Conservation (phyloP, 371 early-diverging fungal genomes). For the Funneliformis caledonium region DNA sequence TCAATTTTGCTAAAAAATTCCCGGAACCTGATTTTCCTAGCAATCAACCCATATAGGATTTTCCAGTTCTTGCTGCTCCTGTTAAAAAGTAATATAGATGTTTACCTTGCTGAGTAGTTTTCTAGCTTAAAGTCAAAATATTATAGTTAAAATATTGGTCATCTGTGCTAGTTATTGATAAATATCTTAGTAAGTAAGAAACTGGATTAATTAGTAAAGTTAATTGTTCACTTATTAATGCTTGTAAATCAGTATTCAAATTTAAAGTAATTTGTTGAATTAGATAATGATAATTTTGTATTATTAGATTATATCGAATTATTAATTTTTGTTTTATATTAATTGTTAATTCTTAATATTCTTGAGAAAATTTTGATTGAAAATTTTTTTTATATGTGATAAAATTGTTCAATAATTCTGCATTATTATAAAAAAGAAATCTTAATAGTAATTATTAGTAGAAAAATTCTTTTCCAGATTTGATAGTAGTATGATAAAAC, state of each 20-base stretch:
- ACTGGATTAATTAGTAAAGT: neutral
- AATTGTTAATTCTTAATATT: neutral
- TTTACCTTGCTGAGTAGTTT: neutral
- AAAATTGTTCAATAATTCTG: neutral
- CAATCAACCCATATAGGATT: too few species aligned
- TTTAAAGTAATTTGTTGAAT: neutral
- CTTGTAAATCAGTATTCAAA: neutral
- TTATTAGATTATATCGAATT: neutral
- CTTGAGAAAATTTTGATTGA: neutral
- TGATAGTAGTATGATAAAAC: neutral
- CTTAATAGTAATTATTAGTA: neutral
- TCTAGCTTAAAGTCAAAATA: neutral
- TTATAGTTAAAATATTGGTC: neutral
- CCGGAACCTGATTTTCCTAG: too few species aligned
- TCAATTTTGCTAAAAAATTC: too few species aligned
- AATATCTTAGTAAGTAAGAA: neutral
- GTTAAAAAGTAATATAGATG: slow-evolving; percentile 14
- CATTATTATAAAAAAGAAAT: neutral
- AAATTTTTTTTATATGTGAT: neutral
- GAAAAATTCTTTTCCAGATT: neutral
- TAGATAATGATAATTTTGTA: neutral
- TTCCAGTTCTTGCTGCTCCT: slow-evolving; percentile 16
- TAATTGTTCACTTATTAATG: neutral
- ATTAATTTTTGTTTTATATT: neutral
- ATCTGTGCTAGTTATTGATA: neutral